Base-by-base conservation (phyloP, 176 grass and related monocot species). In the Poa annua region DNA sequence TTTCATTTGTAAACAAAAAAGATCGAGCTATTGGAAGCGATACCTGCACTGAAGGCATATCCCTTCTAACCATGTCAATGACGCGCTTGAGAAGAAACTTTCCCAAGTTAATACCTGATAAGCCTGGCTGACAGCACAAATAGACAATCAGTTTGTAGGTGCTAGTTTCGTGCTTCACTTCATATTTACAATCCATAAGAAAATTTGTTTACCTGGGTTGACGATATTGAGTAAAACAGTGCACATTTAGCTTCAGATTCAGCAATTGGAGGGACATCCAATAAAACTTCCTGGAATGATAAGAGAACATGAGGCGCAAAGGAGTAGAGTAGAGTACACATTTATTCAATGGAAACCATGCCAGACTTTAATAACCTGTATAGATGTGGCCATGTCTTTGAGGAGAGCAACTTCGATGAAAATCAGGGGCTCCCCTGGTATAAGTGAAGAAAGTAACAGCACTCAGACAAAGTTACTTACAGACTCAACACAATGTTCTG, bases 21-120 rank as follows among this genome's bases (percentile, higher is more conserved):
- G 35, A 87, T 49, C 17, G 8, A 60, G 29, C 51, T 38, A 78
- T 71, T 60, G 74, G 29, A 74, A 86, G 36, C 13, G 19, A 24
- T 95, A 95, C 96, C 78, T 88, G 78, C 63, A 95, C 81, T 56
- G 78, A 94, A 80, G 90, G 85, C 88, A 95, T 93, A 50, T 98
- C 96, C 79, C 83, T 91, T 79, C 86, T 95, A 81, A 98, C 69
- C 88, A 98, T 91, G 59, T 95, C 82, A 80, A 95, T 83, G 75
- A 98, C 92, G 15, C 96, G 88, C 81, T 98, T 95, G 42, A 98
- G 89, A 65, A 98, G 92, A 88, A 98, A 98, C 54, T 98, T 98
- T 26, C 96, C 96, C 22, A 98, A 87, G 83, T 98, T 98, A 71
- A 98, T 95, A 86, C 92, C 90, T 75, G 92, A 88, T 88, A 98